phyloP scores from a whole-genome alignment of 768 basidiomycete species.

The Termitomyces heimii region DNA sequence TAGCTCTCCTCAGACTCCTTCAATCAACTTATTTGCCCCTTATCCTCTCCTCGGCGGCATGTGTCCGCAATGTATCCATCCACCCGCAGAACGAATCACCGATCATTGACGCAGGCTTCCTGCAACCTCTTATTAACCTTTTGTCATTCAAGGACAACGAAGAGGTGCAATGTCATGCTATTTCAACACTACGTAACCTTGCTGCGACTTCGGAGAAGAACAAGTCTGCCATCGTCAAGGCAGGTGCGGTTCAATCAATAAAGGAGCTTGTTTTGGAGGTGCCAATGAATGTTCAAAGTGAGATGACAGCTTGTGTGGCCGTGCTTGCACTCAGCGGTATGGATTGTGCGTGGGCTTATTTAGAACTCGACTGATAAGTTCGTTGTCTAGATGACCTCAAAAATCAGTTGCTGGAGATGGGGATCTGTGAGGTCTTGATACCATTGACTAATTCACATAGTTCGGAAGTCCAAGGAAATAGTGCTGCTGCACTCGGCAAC shows the following conservation, averaged over 20 bases:
- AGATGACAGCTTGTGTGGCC: conserved; percentile 99
- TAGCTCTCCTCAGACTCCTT: conserved; percentile 86
- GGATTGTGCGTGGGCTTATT: conserved; percentile 18
- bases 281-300: conserved; percentile 95
- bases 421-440: conserved; percentile 95
- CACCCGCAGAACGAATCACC: conserved; percentile 98
- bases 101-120: conserved; percentile 97
- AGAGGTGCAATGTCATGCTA: conserved; percentile 99
- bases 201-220: conserved; percentile 98
- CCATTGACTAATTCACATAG: conserved; percentile 94
- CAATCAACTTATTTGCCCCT: conserved; percentile 97
- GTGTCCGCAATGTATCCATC: conserved; percentile 98
- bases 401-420: conserved; percentile 95
- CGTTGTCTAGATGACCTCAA: conserved; percentile 85
- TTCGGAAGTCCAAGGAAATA: conserved; percentile 98
- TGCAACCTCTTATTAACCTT: conserved; percentile 92
- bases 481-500: conserved; percentile 96
- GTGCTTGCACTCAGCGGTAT: conserved; percentile 91
- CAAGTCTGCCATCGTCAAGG: conserved; percentile 96
- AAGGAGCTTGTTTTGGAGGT: conserved; percentile 95
- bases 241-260: conserved; percentile 94
- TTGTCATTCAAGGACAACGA: conserved; percentile 99
- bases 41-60: conserved; percentile 96
- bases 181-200: conserved; percentile 92
- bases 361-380: conserved; percentile 4